Evolutionary conservation across 805 yeast species (phyloP).

Genomic region (Candida silvicultrix): DNA sequence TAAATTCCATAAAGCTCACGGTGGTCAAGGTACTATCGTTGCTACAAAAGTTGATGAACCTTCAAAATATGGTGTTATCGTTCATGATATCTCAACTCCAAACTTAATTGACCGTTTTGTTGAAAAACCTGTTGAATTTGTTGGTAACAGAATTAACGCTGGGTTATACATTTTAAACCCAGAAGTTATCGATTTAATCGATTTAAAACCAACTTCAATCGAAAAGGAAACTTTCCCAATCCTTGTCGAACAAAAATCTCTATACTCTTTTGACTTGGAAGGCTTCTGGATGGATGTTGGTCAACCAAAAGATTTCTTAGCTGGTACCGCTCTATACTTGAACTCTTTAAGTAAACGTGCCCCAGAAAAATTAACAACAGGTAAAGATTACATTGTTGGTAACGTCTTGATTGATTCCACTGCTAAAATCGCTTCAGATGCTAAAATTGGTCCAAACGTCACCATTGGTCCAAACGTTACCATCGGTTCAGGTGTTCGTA

Average conservation of each 20-base stretch:
- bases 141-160: constrained; percentile 99
- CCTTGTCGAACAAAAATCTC: constrained; percentile 80
- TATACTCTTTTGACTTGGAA: constrained; percentile 95
- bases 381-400: constrained; percentile 72
- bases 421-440: constrained; percentile 86
- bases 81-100: constrained; percentile 91
- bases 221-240: constrained; percentile 99
- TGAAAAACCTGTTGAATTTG: constrained; percentile 98
- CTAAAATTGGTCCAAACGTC: constrained; percentile 97
- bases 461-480: constrained; percentile 94
- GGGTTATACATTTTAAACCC: constrained; percentile 99
- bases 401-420: constrained; percentile 93
- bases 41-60: constrained; percentile 99
- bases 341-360: constrained; percentile 77
- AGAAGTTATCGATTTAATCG: constrained; percentile 91
- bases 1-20: constrained; percentile 89
- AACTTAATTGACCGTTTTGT: constrained; percentile 97
- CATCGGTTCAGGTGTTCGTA: constrained; percentile 98
- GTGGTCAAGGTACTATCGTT: constrained; percentile 97
- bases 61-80: constrained; percentile 98
- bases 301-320: constrained; percentile 98
- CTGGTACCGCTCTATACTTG: constrained; percentile 92
- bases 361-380: constrained; percentile 57
- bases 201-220: constrained; percentile 97
- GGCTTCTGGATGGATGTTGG: constrained; percentile 99